Evolutionary conservation across 1,284 basidiomycete genomes (phyloP), one percentile per base, ranked within the genome.

Genomic region (Exobasidium cylindrosporum): DNA sequence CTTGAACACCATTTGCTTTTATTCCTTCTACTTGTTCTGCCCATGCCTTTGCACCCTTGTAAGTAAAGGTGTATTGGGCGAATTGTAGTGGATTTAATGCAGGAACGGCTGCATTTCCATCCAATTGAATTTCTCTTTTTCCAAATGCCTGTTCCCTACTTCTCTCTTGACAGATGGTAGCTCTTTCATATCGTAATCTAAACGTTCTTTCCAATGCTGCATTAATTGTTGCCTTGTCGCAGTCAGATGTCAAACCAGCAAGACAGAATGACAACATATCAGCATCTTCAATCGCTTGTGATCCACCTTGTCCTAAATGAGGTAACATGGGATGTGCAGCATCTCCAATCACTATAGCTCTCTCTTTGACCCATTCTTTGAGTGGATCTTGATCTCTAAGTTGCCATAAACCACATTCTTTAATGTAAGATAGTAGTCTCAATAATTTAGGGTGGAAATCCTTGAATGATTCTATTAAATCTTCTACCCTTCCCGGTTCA

Each of bases 371-470:
- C 78, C 78, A 80, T 17, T 57, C 50, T 5, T 61, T 53, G 11
- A 77, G 55, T 0, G 79, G 73, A 45, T 76, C 70, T 40, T 74
- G 69, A 56, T 80, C 79, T 17, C 76, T 67, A 1, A 80, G 66
- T 61, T 79, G 78, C 76, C 76, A 80, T 2, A 76, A 65, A 11
- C 66, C 71, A 40, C 70, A 67, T 30, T 69, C 69, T 6, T 67
- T 57, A 7, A 63, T 67, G 54, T 65, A 57, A 10, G 80, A 86
- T 76, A 92, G 92, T 82, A 76, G 90, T 64, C 81, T 81, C 44
- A 84, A 35, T 21, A 62, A 62, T 5, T 57, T 54, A 1, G 60
- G 61, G 5, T 58, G 40, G 57, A 79, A 79, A 0, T 49, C 43
- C n/a, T 59, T 29, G 64, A 74, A 79, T 2, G 70, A 61, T 11